Percentiles rank a stretch among this genome's conserved stretches.
Evolutionary conservation across 2,329 filamentous ascomycete genomes (phyloP).

Genomic region (Trichoderma atrobrunneum): DNA sequence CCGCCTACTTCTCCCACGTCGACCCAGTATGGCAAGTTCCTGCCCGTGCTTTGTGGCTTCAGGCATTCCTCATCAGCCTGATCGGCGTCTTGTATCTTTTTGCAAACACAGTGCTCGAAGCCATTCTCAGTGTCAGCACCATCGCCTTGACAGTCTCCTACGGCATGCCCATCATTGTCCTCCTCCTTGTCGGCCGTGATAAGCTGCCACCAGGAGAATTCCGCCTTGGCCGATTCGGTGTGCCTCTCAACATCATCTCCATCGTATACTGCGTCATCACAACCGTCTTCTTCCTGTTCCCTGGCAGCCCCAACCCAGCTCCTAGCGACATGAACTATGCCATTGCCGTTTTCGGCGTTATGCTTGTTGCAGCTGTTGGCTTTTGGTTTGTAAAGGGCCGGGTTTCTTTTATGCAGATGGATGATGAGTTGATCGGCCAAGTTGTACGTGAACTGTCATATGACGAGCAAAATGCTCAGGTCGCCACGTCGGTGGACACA

Average conservation of each 20-base stretch:
- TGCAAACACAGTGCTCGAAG: constrained; percentile 50
- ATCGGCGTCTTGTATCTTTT: constrained; percentile 57
- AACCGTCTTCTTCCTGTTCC: constrained; percentile 56
- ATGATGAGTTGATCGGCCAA: constrained; percentile 21
- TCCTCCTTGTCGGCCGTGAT: constrained; percentile 51
- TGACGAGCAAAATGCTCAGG: not conserved
- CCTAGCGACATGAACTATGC: constrained; percentile 56
- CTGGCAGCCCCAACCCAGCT: constrained; percentile 42
- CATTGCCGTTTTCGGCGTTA: constrained; percentile 55
- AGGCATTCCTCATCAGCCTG: constrained; percentile 41
- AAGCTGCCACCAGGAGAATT: constrained; percentile 48
- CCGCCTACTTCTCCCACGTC: constrained; percentile 42
- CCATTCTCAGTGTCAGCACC: constrained; percentile 54
- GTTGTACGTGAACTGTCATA: not conserved
- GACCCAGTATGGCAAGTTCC: constrained; percentile 52
- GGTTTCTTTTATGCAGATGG: constrained; percentile 26
- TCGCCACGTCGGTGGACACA: not conserved
- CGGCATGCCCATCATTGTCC: constrained; percentile 46
- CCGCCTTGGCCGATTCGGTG: constrained; percentile 44
- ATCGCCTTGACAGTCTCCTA: constrained; percentile 53
- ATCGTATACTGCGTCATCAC: constrained; percentile 51
- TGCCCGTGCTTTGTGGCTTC: constrained; percentile 50
- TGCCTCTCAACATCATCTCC: constrained; percentile 46
- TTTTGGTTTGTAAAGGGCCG: constrained; percentile 52
- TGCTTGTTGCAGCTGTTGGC: constrained; percentile 47